phyloP scores from a whole-genome alignment of 176 grass and related monocot genomes.

The Elaeis guineensis region DNA sequence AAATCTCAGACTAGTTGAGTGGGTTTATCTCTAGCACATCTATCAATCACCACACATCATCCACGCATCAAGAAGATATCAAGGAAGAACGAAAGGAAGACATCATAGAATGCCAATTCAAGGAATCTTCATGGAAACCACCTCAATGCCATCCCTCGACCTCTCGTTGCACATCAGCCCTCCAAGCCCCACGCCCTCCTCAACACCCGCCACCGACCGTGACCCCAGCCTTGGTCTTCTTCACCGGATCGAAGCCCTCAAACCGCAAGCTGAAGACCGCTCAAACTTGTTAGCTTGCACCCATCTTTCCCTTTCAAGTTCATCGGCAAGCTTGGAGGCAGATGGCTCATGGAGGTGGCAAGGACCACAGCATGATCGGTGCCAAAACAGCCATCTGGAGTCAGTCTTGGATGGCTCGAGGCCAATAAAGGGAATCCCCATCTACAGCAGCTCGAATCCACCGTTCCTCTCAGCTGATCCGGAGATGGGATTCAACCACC shows the following conservation, averaged over 20 bases:
- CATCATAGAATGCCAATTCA: too few relatives aligned
- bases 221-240: too few relatives aligned
- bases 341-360: not conserved
- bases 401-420: not conserved
- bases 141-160: slow-evolving; percentile 20
- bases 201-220: not conserved
- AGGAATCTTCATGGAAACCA: slow-evolving; percentile 4
- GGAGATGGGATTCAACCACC: slow-evolving; percentile 3
- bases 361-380: not conserved
- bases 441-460: not conserved
- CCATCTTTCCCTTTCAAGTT: slow-evolving; percentile 1
- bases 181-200: slow-evolving; percentile 4
- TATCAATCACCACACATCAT: too few relatives aligned
- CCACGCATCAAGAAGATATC: too few relatives aligned
- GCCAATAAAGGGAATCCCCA: slow-evolving; percentile 3
- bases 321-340: not conserved
- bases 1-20: too few relatives aligned
- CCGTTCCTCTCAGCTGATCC: not conserved
- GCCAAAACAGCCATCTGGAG: too few relatives aligned
- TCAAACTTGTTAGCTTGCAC: not conserved
- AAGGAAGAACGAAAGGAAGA: too few relatives aligned
- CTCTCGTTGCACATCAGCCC: slow-evolving; percentile 33
- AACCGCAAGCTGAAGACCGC: too few relatives aligned
- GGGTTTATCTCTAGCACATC: too few relatives aligned
- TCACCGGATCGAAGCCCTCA: too few relatives aligned